These are phyloP conservation scores for Calophaca sinica DNA, from an alignment of 306 rosid species.

Conservation along the genomic window DNA sequence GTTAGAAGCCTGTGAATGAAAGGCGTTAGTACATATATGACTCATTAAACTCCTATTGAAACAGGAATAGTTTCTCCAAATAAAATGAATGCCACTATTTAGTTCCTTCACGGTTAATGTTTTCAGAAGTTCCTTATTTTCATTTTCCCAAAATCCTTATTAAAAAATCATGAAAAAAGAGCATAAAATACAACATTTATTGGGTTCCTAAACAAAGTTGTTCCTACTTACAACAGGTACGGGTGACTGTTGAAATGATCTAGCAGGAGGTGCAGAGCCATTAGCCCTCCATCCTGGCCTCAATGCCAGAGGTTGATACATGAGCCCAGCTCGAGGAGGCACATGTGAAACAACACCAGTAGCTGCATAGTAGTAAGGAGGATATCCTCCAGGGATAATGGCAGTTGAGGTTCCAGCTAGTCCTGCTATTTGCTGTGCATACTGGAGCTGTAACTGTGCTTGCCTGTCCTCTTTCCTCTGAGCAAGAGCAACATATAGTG, in stretches of 20 bases:
- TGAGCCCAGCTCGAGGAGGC: constrained; percentile 64
- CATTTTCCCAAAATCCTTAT: background rate
- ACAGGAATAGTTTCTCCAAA: constrained; percentile 26
- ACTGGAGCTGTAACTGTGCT: constrained; percentile 70
- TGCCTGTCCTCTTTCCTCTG: constrained; percentile 91
- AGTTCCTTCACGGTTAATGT: constrained; percentile 22
- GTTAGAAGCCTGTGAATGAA: constrained; percentile 62
- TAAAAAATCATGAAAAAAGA: background rate
- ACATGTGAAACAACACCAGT: constrained; percentile 65
- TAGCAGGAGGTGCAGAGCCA: constrained; percentile 61
- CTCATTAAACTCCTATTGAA: constrained; percentile 11
- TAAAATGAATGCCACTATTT: constrained; percentile 35
- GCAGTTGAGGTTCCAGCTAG: constrained; percentile 65
- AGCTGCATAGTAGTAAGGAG: constrained; percentile 74
- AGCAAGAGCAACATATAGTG: constrained; percentile 85
- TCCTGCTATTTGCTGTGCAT: constrained; percentile 67
- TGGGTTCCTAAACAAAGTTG: constrained; percentile 38
- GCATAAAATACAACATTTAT: constrained; percentile 15
- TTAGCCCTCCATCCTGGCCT: constrained; percentile 77
- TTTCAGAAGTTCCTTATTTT: background rate
- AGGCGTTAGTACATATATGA: constrained; percentile 11
- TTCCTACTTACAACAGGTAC: constrained; percentile 66
- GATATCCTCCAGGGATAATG: constrained; percentile 72
- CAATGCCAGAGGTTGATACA: constrained; percentile 70
- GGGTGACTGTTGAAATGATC: constrained; percentile 70